Evolutionary conservation across 495 filamentous ascomycete genomes (phyloP), one percentile per base, ranked within the genome.

Genomic region (Penicillium malachiteum): DNA sequence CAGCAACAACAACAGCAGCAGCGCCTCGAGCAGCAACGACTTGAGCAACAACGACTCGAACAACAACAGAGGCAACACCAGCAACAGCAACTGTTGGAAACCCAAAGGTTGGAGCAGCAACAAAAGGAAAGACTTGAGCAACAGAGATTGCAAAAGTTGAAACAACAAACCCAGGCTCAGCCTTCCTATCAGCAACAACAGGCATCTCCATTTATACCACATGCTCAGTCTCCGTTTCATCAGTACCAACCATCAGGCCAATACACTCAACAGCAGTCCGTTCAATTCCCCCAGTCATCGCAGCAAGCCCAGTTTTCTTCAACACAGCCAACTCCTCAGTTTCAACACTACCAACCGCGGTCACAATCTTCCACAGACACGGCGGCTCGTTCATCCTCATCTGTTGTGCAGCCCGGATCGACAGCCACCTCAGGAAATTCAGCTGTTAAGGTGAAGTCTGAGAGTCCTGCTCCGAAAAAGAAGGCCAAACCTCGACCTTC

Each of bases 101-200:
- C 68, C 31, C 48, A 63, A 13, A 32, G 34, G 32, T 37, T 49
- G 33, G 52, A 59, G 55, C 35, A 50, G 39, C 41, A 58, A 49
- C 50, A 58, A n/a, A 52, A 63, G 18, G 21, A 44, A 4, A 50
- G 39, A 16, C 18, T 50, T 8, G 53, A 50, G 8, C 50, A 21
- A 56, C 48, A 50, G 16, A 58, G 60, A 37, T 45, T 64, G 14
- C 64, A 68, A 35, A 52, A 52, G 16, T 43, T 52, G 14, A 38
- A 68, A 30, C 60, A 68, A 34, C 69, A 64, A 47, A 42, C 58
- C 3, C 66, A 70, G 52, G 52, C 49, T 7, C 62, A 63, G 44
- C 56, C 63, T 32, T 35, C 59, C 17, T 57, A 59, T 31, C 65
- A 58, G 40, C 64, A 58, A 14, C 61, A 58, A 18, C 58, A 50